Conservation (phyloP, 2,329 filamentous ascomycete genomes). For the Hymenoscyphus infarciens region DNA sequence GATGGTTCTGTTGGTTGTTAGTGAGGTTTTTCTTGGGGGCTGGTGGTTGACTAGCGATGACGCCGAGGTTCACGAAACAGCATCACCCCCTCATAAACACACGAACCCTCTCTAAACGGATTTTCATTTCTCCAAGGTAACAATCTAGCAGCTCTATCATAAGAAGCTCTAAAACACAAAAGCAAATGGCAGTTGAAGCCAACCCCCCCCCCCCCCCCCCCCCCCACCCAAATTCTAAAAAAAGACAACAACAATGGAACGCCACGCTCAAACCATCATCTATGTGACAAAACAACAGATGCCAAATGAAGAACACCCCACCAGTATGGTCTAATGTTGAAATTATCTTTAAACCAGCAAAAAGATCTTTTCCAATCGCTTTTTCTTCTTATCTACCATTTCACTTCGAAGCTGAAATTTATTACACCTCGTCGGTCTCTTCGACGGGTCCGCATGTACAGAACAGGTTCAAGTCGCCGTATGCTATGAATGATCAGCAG, state of each 20-base stretch:
- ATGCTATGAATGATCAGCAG: conserved; percentile 51
- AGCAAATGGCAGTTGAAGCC: conserved; percentile 16
- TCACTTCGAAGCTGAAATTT: conserved; percentile 25
- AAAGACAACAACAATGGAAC: neutral
- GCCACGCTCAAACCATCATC: neutral
- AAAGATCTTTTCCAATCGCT: neutral
- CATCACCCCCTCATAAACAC: too few species aligned
- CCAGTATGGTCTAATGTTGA: conserved; percentile 17
- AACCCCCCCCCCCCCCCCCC: neutral
- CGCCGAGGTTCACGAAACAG: too few species aligned
- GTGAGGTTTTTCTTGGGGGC: too few species aligned
- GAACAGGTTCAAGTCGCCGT: conserved; percentile 89
- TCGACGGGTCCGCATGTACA: conserved; percentile 70
- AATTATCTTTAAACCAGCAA: conserved; percentile 10
- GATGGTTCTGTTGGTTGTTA: too few species aligned
- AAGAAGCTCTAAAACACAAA: neutral
- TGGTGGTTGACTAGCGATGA: too few species aligned
- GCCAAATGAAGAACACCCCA: conserved; percentile 10
- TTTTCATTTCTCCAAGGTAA: neutral
- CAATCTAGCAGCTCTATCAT: neutral
- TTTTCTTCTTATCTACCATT: conserved; percentile 19
- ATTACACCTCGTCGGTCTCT: conserved; percentile 24
- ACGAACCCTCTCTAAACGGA: too few species aligned
- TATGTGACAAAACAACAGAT: neutral
- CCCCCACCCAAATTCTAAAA: neutral